Evolutionary conservation across 2,329 filamentous ascomycete genomes (phyloP).

Genomic region (Alternaria ventricosa): DNA sequence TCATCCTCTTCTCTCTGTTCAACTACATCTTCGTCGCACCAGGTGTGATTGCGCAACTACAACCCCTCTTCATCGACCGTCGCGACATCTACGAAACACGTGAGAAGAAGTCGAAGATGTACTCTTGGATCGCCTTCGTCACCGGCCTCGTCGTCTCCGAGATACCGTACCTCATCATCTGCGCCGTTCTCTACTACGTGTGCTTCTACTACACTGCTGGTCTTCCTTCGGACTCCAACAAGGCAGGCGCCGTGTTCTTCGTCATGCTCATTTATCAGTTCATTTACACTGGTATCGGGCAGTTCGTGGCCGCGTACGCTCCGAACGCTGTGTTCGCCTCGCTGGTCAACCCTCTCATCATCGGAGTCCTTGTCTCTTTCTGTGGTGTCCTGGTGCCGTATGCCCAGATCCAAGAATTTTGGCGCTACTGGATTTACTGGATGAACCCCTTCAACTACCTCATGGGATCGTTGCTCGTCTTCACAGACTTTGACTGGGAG

Average conservation of each 20-base stretch:
- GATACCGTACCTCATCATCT: constrained; percentile 68
- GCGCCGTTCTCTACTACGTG: constrained; percentile 66
- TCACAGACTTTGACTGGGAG: constrained; percentile 51
- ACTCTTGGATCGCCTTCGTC: constrained; percentile 76
- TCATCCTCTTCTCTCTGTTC: constrained; percentile 57
- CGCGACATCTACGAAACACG: constrained; percentile 63
- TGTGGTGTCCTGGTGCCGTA: constrained; percentile 68
- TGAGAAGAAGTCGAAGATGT: constrained; percentile 70
- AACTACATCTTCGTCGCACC: constrained; percentile 54
- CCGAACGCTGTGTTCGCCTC: constrained; percentile 58
- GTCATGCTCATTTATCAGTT: constrained; percentile 69
- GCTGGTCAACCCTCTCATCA: constrained; percentile 54
- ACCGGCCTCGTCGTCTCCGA: constrained; percentile 73
- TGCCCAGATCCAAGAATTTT: constrained; percentile 70
- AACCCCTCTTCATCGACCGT: constrained; percentile 54
- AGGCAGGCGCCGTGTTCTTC: constrained; percentile 58
- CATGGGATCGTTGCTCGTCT: constrained; percentile 50
- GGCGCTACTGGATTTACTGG: constrained; percentile 57
- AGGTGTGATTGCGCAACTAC: constrained; percentile 50
- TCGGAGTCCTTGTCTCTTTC: constrained; percentile 32
- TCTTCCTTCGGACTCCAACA: constrained; percentile 52
- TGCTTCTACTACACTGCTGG: constrained; percentile 68
- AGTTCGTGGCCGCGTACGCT: constrained; percentile 59
- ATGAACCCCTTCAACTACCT: constrained; percentile 54
- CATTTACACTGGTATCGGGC: constrained; percentile 62